A percentile compares a stretch with the other conserved stretches of the same genome.
These are phyloP conservation scores for Ramaria rubella DNA, from an alignment of 768 basidiomycete genomes.

Conservation along the genomic window DNA sequence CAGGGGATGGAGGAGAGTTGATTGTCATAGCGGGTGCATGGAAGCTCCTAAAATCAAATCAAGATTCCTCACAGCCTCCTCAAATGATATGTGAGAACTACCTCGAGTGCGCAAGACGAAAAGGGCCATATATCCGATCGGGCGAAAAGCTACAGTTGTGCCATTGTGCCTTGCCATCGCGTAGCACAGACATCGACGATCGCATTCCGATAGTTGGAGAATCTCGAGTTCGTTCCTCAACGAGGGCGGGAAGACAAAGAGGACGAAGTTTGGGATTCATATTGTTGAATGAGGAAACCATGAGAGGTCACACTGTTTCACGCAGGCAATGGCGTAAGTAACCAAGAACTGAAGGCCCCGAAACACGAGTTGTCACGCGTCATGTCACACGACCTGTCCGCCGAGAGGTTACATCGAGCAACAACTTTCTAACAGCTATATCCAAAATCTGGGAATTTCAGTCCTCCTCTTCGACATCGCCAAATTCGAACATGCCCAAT, in stretches of 20 bases:
- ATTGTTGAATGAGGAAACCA: neutral
- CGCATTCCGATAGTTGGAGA: neutral
- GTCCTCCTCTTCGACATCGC: slow-evolving; percentile 86
- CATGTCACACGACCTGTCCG: neutral
- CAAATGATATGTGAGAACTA: neutral
- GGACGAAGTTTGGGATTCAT: neutral
- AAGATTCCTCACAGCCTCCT: too few relatives aligned
- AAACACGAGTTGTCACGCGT: neutral
- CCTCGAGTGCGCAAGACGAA: neutral
- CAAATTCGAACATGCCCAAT: slow-evolving; percentile 83
- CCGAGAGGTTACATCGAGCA: neutral
- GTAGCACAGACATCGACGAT: neutral
- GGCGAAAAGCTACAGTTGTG: neutral
- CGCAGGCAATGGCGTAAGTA: too few relatives aligned
- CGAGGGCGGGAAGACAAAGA: neutral
- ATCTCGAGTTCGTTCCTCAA: neutral
- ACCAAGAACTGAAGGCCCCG: neutral
- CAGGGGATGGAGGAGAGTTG: neutral
- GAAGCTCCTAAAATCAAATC: too few relatives aligned
- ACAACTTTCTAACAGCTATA: neutral
- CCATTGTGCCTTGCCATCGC: neutral
- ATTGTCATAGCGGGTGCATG: neutral
- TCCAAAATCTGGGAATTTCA: neutral
- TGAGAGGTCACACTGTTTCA: neutral
- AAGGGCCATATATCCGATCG: neutral